Conservation (phyloP, 2,329 filamentous ascomycete species). For the Cladobotryum mycophilum region DNA sequence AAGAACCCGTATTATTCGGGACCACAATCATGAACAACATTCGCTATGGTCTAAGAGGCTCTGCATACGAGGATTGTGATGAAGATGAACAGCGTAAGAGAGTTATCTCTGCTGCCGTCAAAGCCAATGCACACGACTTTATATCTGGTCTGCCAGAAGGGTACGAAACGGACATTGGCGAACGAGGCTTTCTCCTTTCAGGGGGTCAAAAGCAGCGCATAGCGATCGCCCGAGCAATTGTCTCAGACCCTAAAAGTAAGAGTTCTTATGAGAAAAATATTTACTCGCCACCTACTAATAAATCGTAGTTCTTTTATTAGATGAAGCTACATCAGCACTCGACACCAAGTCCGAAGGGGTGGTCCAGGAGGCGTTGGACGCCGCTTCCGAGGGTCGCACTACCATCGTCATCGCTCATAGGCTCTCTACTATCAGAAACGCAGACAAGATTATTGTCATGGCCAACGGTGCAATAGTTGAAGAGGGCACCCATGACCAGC, state of each 20-base stretch:
- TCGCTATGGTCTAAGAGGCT: conserved; percentile 79
- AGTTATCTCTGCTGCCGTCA: conserved; percentile 75
- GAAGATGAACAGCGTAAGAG: conserved; percentile 27
- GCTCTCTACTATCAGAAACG: conserved; percentile 86
- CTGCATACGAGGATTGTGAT: conserved; percentile 60
- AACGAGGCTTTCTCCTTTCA: conserved; percentile 83
- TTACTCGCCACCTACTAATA: too few species aligned
- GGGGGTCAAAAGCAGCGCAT: conserved; percentile 96
- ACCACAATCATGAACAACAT: conserved; percentile 90
- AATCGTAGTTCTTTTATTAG: conserved; percentile 63
- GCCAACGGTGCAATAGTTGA: conserved; percentile 75
- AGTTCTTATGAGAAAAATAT: too few species aligned
- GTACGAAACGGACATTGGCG: conserved; percentile 89
- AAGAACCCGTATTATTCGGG: conserved; percentile 86
- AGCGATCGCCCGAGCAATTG: conserved; percentile 83
- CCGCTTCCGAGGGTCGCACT: conserved; percentile 76
- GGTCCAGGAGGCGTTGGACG: conserved; percentile 87
- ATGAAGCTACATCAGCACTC: conserved; percentile 89
- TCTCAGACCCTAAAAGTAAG: conserved; percentile 69
- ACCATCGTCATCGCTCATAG: conserved; percentile 96
- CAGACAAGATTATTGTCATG: conserved; percentile 95
- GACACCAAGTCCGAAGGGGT: conserved; percentile 93
- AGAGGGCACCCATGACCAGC: conserved; percentile 77
- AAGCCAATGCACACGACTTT: conserved; percentile 92
- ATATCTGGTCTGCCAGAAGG: conserved; percentile 73